Percentiles rank a stretch among this genome's conserved stretches.
Evolutionary conservation across 805 yeast species (phyloP).

Genomic region (Barnettozyma vustinii): DNA sequence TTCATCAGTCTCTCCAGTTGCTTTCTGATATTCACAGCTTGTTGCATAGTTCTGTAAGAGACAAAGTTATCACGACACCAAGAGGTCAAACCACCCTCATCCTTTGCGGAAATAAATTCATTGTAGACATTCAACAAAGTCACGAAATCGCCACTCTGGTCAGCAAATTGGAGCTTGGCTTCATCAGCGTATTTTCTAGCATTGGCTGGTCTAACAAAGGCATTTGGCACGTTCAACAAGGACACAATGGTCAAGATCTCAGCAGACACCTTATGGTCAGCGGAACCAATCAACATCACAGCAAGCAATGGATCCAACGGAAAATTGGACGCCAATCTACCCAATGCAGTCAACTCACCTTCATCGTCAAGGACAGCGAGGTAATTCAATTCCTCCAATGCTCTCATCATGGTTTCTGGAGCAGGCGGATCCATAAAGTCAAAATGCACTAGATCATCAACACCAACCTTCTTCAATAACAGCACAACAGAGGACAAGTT

Average conservation of each 20-base stretch:
- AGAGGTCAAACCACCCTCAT: slow-evolving; percentile 58
- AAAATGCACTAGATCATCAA: slow-evolving; percentile 94
- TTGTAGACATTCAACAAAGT: slow-evolving; percentile 85
- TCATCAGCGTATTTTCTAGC: slow-evolving; percentile 90
- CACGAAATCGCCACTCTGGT: slow-evolving; percentile 92
- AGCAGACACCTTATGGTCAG: slow-evolving; percentile 80
- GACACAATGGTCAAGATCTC: slow-evolving; percentile 88
- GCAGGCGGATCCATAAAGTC: slow-evolving; percentile 99
- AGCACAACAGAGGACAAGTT: slow-evolving; percentile 88
- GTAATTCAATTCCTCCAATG: slow-evolving; percentile 90
- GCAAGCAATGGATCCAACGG: slow-evolving; percentile 96
- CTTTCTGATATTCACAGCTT: slow-evolving; percentile 81
- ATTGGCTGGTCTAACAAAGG: slow-evolving; percentile 88
- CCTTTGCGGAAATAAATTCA: slow-evolving; percentile 74
- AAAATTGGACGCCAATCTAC: slow-evolving; percentile 85
- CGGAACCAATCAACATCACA: slow-evolving; percentile 83
- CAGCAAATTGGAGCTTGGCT: slow-evolving; percentile 80
- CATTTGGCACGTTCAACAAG: slow-evolving; percentile 85
- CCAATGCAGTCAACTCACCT: slow-evolving; percentile 84
- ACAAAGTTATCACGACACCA: slow-evolving; percentile 94
- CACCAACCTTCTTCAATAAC: slow-evolving; percentile 88
- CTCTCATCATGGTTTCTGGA: slow-evolving; percentile 99
- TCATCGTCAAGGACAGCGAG: slow-evolving; percentile 86
- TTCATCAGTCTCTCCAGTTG: slow-evolving; percentile 85
- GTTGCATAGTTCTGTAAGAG: slow-evolving; percentile 73